Evolutionary conservation across 2,329 filamentous ascomycete species (phyloP).

Genomic region (Colletotrichum caudatum): DNA sequence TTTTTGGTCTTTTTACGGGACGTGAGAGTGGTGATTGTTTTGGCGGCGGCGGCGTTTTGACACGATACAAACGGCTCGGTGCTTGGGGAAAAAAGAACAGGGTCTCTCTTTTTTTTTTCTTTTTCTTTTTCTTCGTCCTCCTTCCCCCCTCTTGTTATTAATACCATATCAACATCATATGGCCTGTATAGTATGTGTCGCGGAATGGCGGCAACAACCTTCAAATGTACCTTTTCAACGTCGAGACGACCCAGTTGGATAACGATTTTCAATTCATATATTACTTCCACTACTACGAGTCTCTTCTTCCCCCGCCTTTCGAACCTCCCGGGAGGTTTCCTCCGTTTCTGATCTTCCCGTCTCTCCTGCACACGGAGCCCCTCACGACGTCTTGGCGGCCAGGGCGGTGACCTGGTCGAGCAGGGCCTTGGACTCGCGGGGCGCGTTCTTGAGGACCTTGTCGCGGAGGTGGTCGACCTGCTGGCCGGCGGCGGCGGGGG

Average conservation of each 20-base stretch:
- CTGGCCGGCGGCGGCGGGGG: slow-evolving; percentile 62
- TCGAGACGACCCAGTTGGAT: slow-evolving; percentile 28
- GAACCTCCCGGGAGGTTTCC: no score
- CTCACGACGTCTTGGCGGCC: slow-evolving; percentile 35
- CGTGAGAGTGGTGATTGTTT: neutral
- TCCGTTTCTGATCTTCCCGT: no score
- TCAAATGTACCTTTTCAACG: slow-evolving; percentile 23
- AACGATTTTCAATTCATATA: slow-evolving; percentile 34
- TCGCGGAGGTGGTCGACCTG: slow-evolving; percentile 68
- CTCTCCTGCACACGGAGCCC: no score
- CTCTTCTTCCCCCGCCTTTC: neutral
- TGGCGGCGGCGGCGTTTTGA: slow-evolving; percentile 34
- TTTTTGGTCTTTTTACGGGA: neutral
- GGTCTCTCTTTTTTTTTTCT: slow-evolving; percentile 20
- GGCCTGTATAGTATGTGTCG: slow-evolving; percentile 30
- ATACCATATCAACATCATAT: slow-evolving; percentile 3
- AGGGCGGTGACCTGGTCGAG: slow-evolving; percentile 64
- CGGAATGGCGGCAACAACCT: slow-evolving; percentile 8
- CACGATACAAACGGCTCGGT: slow-evolving; percentile 16
- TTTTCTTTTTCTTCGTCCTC: slow-evolving; percentile 30
- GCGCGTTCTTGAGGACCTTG: slow-evolving; percentile 69
- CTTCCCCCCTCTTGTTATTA: slow-evolving; percentile 20
- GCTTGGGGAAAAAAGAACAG: slow-evolving; percentile 1
- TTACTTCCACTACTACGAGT: slow-evolving; percentile 10
- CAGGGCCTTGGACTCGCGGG: slow-evolving; percentile 60